Conservation (phyloP, 345 rosid species). For the Salix purpurea region DNA sequence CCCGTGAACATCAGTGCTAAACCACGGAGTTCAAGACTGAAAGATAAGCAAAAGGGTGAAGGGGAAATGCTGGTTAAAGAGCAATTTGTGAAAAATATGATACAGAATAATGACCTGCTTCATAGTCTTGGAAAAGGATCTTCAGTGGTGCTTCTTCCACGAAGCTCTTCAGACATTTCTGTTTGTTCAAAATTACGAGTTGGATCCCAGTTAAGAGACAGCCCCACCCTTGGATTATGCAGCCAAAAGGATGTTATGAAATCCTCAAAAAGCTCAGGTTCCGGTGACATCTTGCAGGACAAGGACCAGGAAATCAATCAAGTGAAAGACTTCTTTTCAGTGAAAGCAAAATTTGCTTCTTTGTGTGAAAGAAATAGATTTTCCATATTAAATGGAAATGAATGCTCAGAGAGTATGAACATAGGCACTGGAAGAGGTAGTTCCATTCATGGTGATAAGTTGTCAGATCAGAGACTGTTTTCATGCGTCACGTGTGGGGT, state of each 20-base stretch:
- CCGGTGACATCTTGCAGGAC: conserved; percentile 27
- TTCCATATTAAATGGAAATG: conserved; percentile 31
- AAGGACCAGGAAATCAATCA: conserved; percentile 28
- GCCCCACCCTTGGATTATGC: conserved; percentile 33
- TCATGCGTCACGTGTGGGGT: conserved; percentile 92
- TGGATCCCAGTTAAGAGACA: conserved; percentile 57
- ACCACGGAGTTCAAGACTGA: conserved; percentile 90
- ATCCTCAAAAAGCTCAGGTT: conserved; percentile 34
- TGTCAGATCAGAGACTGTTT: conserved; percentile 85
- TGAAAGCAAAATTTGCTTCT: conserved; percentile 58
- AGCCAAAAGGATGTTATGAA: conserved; percentile 34
- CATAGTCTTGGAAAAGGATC: conserved; percentile 74
- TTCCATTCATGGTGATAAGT: conserved; percentile 39
- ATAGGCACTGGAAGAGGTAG: conserved; percentile 25
- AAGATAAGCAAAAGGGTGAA: conserved; percentile 84
- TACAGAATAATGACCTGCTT: conserved; percentile 65
- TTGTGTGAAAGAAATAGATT: conserved; percentile 51
- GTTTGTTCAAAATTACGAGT: conserved; percentile 62
- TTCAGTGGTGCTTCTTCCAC: conserved; percentile 68
- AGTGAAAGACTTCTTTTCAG: conserved; percentile 38
- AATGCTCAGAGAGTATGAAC: conserved; percentile 15
- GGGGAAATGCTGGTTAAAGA: conserved; percentile 82
- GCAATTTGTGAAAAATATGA: conserved; percentile 61
- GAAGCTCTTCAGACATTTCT: conserved; percentile 64
- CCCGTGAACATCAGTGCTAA: conserved; percentile 48